Conservation (phyloP, 768 basidiomycete genomes). For the Tulasnella sp. region DNA sequence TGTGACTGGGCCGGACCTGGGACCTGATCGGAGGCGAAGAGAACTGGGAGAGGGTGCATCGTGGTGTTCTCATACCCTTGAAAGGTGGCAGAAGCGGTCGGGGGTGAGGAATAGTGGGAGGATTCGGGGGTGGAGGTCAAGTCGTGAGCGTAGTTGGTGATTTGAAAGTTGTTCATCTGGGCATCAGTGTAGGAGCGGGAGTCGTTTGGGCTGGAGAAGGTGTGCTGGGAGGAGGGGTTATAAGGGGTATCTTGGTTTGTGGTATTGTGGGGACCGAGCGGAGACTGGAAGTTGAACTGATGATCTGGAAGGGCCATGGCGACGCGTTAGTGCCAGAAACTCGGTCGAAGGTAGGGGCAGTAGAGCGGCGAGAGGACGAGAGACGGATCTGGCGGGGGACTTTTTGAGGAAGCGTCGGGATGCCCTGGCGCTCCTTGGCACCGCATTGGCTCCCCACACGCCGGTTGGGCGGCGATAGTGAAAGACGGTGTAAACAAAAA, state of each 20-base stretch:
- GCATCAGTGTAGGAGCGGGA: too few relatives aligned
- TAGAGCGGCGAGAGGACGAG: too few relatives aligned
- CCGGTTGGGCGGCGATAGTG: too few relatives aligned
- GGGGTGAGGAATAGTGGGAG: conserved; percentile 2
- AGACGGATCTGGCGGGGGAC: too few relatives aligned
- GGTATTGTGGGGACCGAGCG: not conserved
- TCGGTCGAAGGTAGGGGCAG: too few relatives aligned
- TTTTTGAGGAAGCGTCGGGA: too few relatives aligned
- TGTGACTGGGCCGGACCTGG: not conserved
- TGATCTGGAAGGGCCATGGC: not conserved
- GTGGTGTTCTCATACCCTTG: not conserved
- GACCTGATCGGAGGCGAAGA: not conserved
- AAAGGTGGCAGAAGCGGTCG: not conserved
- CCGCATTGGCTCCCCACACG: too few relatives aligned
- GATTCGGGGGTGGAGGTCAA: conserved; percentile 4
- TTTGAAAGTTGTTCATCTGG: not conserved
- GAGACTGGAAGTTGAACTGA: not conserved
- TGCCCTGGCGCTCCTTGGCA: too few relatives aligned
- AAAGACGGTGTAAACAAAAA: not conserved
- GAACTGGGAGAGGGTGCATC: not conserved
- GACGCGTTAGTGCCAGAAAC: too few relatives aligned
- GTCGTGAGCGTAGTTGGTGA: not conserved
- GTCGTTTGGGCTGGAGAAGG: not conserved
- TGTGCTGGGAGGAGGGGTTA: not conserved
- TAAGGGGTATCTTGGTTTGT: not conserved